phyloP scores from a whole-genome alignment of 2,329 filamentous ascomycete genomes.

The Tolypocladium endophyticum region DNA sequence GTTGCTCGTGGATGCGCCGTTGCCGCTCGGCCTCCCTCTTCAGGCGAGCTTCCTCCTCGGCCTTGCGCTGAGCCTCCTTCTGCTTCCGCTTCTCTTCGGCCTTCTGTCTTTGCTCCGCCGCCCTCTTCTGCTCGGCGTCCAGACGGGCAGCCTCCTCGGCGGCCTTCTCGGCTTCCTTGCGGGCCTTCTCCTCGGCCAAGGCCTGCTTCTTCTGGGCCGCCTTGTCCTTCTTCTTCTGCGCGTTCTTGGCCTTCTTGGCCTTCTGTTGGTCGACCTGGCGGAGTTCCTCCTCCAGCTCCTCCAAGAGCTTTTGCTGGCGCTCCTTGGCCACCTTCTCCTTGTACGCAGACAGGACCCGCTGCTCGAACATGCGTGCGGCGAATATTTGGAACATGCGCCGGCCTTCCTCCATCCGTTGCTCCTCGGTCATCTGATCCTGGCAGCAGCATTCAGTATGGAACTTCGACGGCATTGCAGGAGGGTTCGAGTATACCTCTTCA shows the following conservation, averaged over 20 bases:
- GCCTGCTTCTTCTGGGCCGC: slow-evolving; percentile 79
- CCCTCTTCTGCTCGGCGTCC: slow-evolving; percentile 65
- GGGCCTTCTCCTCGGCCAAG: slow-evolving; percentile 83
- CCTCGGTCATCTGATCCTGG: slow-evolving; percentile 93
- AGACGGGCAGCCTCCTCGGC: slow-evolving; percentile 72
- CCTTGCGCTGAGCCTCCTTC: slow-evolving; percentile 81
- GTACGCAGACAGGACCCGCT: slow-evolving; percentile 92
- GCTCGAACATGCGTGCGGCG: slow-evolving; percentile 97
- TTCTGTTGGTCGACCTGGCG: slow-evolving; percentile 67
- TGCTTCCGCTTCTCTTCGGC: slow-evolving; percentile 87
- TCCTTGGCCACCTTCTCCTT: slow-evolving; percentile 93
- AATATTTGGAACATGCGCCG: slow-evolving; percentile 99
- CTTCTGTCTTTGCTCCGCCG: slow-evolving; percentile 70
- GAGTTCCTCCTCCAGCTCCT: slow-evolving; percentile 82
- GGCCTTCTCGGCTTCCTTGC: slow-evolving; percentile 78
- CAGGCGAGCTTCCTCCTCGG: slow-evolving; percentile 77
- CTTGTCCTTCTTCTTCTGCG: slow-evolving; percentile 92
- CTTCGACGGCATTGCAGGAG: slow-evolving; percentile 26
- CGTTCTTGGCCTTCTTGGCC: slow-evolving; percentile 87
- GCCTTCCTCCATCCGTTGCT: slow-evolving; percentile 98
- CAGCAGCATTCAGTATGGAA: slow-evolving; percentile 34
- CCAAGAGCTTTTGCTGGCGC: slow-evolving; percentile 78
- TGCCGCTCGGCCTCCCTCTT: slow-evolving; percentile 79
- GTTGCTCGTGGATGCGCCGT: slow-evolving; percentile 70
- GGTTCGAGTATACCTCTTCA: slow-evolving; percentile 57